These are phyloP conservation scores for Xylaria sp. DNA, from an alignment of 2,329 filamentous ascomycete species.

Conservation along the genomic window DNA sequence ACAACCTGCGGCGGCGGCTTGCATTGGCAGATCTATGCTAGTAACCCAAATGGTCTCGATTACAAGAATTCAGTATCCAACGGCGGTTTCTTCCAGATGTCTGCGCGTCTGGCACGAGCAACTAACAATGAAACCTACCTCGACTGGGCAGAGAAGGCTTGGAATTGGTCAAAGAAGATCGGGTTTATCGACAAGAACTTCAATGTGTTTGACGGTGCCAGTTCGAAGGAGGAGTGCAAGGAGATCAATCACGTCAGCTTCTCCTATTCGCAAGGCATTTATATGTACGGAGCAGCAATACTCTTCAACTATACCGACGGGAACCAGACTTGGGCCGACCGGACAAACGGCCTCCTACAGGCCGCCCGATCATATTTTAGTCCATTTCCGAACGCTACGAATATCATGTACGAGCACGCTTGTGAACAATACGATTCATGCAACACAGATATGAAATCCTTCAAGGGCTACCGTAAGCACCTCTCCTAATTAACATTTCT, in stretches of 20 bases:
- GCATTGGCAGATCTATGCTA: conserved; percentile 82
- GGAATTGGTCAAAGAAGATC: conserved; percentile 69
- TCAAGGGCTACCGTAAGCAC: conserved; percentile 68
- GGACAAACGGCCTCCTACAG: conserved; percentile 63
- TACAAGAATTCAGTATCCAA: conserved; percentile 89
- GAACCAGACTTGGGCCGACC: conserved; percentile 64
- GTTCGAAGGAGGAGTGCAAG: conserved; percentile 64
- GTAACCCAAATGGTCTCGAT: conserved; percentile 77
- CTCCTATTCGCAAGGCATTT: conserved; percentile 74
- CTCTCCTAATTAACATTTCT: background rate
- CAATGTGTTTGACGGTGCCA: conserved; percentile 72
- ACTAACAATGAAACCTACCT: conserved; percentile 74
- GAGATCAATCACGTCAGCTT: conserved; percentile 67
- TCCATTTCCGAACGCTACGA: conserved; percentile 61
- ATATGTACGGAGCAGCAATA: conserved; percentile 71
- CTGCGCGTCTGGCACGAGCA: conserved; percentile 77
- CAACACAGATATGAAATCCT: conserved; percentile 72
- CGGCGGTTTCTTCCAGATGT: conserved; percentile 84
- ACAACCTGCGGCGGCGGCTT: conserved; percentile 76
- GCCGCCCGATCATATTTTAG: conserved; percentile 63
- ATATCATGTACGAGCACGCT: conserved; percentile 73
- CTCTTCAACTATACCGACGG: conserved; percentile 69
- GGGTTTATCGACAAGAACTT: conserved; percentile 67
- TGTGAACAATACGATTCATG: conserved; percentile 70
- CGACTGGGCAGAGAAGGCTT: conserved; percentile 75